Conservation (phyloP, 495 filamentous ascomycete species). For the Talaromyces adpressus region DNA sequence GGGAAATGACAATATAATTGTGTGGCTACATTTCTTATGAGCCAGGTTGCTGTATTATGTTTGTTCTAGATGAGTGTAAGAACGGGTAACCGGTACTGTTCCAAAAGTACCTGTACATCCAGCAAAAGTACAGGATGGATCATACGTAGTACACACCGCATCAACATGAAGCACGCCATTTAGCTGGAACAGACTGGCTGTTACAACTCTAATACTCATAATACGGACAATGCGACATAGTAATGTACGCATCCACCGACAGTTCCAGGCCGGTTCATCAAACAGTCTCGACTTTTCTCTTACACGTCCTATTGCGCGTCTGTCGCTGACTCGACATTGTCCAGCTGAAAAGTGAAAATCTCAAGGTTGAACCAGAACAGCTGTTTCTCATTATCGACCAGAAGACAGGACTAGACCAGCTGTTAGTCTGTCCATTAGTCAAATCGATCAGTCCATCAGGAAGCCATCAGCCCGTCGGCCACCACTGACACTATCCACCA, state of each 20-base stretch:
- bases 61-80: background rate
- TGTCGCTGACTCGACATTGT: background rate
- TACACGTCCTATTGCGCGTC: background rate
- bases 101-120: background rate
- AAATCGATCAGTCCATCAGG: background rate
- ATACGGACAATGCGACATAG: background rate
- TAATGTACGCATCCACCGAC: constrained; percentile 3
- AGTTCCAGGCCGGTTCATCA: constrained; percentile 1
- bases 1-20: background rate
- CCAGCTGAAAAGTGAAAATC: background rate
- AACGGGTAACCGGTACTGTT: background rate
- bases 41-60: background rate
- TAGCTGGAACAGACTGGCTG: background rate
- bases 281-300: background rate
- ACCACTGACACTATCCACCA: background rate
- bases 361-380: background rate
- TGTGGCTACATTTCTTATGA: background rate
- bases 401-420: background rate
- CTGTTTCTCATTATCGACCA: background rate
- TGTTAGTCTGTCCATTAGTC: background rate
- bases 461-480: background rate
- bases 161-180: background rate
- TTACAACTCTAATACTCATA: background rate
- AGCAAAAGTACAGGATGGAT: background rate
- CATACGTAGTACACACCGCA: constrained; percentile 6